phyloP scores from a whole-genome alignment of 441 rosid genomes.

The Gossypium schwendimanii region DNA sequence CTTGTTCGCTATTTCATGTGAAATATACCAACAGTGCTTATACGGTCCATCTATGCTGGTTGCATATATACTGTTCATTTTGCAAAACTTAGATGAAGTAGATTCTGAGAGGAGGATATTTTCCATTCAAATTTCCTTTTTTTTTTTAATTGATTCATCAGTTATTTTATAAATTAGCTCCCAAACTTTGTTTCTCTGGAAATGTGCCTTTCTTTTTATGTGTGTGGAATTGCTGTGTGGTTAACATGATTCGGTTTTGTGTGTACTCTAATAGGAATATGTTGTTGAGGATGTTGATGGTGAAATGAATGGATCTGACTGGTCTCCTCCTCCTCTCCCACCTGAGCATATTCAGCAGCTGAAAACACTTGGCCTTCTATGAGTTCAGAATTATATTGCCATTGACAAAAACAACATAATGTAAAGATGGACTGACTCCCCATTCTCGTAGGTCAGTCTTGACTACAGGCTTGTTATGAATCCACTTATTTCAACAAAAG shows the following conservation, averaged over 20 bases:
- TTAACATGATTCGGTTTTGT: background rate
- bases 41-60: background rate
- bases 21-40: background rate
- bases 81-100: background rate
- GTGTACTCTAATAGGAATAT: slow-evolving; percentile 53
- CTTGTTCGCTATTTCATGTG: background rate
- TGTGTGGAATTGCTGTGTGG: background rate
- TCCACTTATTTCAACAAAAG: background rate
- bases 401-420: slow-evolving; percentile 20
- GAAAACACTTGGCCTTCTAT: slow-evolving; percentile 83
- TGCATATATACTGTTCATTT: background rate
- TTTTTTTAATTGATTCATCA: background rate
- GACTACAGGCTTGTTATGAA: background rate
- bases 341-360: slow-evolving; percentile 87
- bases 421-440: slow-evolving; percentile 22
- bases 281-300: slow-evolving; percentile 98
- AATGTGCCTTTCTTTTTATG: background rate
- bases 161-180: background rate
- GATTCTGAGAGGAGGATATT: background rate
- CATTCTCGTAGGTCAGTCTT: slow-evolving; percentile 26
- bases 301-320: slow-evolving; percentile 74
- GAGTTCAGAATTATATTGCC: slow-evolving; percentile 17
- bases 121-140: background rate
- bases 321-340: slow-evolving; percentile 88
- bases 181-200: background rate